Evolutionary conservation across 306 rosid genomes (phyloP).

Genomic region (Ormosia semicastrata): DNA sequence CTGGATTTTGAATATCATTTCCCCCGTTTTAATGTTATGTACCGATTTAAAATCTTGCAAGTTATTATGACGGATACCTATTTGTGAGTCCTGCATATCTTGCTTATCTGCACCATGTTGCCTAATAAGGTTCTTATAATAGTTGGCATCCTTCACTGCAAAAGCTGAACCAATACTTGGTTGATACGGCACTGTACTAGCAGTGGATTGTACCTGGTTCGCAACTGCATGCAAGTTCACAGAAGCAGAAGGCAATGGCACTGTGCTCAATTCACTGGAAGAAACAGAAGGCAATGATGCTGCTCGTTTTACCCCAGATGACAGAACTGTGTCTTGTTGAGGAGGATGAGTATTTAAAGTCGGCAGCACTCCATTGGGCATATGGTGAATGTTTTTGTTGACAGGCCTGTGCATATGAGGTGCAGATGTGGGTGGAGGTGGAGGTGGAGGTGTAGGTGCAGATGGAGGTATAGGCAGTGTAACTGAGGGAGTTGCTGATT

Average conservation of each 20-base stretch:
- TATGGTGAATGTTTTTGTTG: slow-evolving; percentile 9
- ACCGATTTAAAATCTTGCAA: slow-evolving; percentile 41
- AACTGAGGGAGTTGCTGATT: neutral
- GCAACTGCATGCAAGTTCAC: slow-evolving; percentile 9
- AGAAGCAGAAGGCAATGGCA: slow-evolving; percentile 2
- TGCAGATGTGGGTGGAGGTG: neutral
- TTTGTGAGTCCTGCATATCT: slow-evolving; percentile 39
- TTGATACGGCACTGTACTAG: slow-evolving; percentile 14
- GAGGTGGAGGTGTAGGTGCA: neutral
- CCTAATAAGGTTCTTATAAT: slow-evolving; percentile 65
- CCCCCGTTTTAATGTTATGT: slow-evolving; percentile 34
- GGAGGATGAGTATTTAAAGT: slow-evolving; percentile 7
- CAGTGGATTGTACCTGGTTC: slow-evolving; percentile 30
- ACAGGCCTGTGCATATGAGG: slow-evolving; percentile 13
- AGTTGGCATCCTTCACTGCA: slow-evolving; percentile 50
- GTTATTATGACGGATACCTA: slow-evolving; percentile 37
- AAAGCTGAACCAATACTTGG: slow-evolving; percentile 21
- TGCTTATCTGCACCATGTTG: slow-evolving; percentile 60
- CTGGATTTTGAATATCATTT: slow-evolving; percentile 36
- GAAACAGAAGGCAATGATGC: slow-evolving; percentile 18
- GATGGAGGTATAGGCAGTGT: neutral
- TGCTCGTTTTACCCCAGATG: slow-evolving; percentile 26
- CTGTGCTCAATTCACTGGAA: slow-evolving; percentile 11
- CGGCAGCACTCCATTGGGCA: slow-evolving; percentile 21
- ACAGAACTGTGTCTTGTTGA: slow-evolving; percentile 5